Evolutionary conservation across 257 asterid species (phyloP).

Genomic region (Oldenlandia corymbosa): DNA sequence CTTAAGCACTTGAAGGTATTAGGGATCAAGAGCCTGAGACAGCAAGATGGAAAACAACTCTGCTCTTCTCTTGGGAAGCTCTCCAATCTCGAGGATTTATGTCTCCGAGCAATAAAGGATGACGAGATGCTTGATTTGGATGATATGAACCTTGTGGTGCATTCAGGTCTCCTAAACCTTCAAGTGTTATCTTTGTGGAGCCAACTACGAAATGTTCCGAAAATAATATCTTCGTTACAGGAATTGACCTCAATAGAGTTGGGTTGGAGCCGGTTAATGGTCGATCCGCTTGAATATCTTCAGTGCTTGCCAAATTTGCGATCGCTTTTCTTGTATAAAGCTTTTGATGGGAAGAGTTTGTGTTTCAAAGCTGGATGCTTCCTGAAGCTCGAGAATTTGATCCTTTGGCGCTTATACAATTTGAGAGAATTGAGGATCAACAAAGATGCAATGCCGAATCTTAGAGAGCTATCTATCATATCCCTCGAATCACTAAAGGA

Average conservation of each 20-base stretch:
- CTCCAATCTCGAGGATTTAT: constrained; percentile 11
- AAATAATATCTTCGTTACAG: constrained; percentile 16
- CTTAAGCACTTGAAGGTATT: constrained; percentile 18
- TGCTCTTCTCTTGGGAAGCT: constrained; percentile 28
- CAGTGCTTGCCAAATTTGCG: constrained; percentile 29
- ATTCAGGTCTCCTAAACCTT: constrained; percentile 15
- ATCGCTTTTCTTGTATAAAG: constrained; percentile 1
- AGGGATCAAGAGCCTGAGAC: constrained; percentile 17
- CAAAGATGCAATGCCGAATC: constrained; percentile 19
- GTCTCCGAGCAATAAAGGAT: neutral
- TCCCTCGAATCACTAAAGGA: constrained; percentile 7
- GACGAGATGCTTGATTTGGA: constrained; percentile 21
- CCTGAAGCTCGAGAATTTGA: neutral
- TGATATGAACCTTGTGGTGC: constrained; percentile 3
- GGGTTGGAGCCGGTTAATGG: constrained; percentile 12
- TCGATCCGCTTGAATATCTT: constrained; percentile 22
- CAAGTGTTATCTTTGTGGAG: constrained; percentile 13
- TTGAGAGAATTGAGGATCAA: constrained; percentile 9
- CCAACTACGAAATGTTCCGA: constrained; percentile 20
- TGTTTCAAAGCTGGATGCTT: constrained; percentile 29
- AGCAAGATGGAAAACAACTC: constrained; percentile 21
- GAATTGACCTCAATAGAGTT: constrained; percentile 6
- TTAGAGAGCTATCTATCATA: neutral
- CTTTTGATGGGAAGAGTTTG: constrained; percentile 26
- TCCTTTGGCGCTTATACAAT: neutral